These are phyloP conservation scores for Scytalidium lignicola DNA, from an alignment of 2,329 filamentous ascomycete genomes.

Conservation along the genomic window DNA sequence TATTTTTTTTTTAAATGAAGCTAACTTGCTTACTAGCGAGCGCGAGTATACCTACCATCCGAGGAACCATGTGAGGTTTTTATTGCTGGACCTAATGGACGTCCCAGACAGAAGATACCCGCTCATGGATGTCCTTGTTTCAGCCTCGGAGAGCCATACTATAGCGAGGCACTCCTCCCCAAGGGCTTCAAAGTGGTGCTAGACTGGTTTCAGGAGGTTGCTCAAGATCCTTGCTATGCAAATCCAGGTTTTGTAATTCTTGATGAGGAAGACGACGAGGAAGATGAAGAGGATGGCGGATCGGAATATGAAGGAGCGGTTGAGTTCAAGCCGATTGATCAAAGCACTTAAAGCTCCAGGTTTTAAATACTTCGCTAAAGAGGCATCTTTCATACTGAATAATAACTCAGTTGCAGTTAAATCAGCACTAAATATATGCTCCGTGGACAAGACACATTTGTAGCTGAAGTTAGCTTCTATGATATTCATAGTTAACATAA, in stretches of 20 bases:
- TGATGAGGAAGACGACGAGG: slow-evolving; percentile 8
- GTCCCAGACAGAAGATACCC: slow-evolving; percentile 13
- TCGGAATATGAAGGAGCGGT: background rate
- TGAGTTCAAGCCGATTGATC: background rate
- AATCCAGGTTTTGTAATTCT: slow-evolving; percentile 26
- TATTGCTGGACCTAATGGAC: slow-evolving; percentile 45
- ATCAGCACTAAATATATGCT: too few species aligned
- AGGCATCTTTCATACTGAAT: too few species aligned
- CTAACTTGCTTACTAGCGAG: slow-evolving; percentile 39
- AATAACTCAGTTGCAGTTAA: too few species aligned
- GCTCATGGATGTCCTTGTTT: slow-evolving; percentile 60
- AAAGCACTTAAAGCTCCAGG: background rate
- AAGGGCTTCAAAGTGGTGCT: slow-evolving; percentile 48
- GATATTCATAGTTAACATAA: too few species aligned
- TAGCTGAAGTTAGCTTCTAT: too few species aligned
- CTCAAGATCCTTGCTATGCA: slow-evolving; percentile 35
- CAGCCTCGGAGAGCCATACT: slow-evolving; percentile 56
- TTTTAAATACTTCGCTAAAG: background rate
- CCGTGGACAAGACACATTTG: too few species aligned
- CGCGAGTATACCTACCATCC: slow-evolving; percentile 56
- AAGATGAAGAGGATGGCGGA: slow-evolving; percentile 7
- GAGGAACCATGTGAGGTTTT: slow-evolving; percentile 44
- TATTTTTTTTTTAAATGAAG: slow-evolving; percentile 6
- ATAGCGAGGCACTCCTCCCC: slow-evolving; percentile 60
- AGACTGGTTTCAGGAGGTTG: slow-evolving; percentile 55